These are phyloP conservation scores for Spatholobus suberectus DNA, from an alignment of 306 rosid genomes.

Conservation along the genomic window DNA sequence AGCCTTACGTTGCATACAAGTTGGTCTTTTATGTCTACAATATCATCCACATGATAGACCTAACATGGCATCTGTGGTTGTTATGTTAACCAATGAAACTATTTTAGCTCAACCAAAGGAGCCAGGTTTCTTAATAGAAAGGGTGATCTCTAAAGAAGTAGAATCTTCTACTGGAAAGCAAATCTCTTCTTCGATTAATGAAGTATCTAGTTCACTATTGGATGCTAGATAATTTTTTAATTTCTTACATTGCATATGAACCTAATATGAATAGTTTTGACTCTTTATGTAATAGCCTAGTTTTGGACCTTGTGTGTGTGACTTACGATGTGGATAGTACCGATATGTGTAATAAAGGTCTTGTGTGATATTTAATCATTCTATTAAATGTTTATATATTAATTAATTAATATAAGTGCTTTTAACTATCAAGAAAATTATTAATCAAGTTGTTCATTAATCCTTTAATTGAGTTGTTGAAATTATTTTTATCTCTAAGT, in stretches of 20 bases:
- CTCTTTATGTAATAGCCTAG: too few relatives aligned
- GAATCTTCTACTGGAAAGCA: neutral
- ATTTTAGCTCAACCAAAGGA: conserved; percentile 25
- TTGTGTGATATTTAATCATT: too few relatives aligned
- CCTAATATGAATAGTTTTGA: neutral
- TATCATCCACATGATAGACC: conserved; percentile 24
- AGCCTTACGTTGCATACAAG: conserved; percentile 38
- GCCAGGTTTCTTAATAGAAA: neutral
- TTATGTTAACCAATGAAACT: conserved; percentile 34
- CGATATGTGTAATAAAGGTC: too few relatives aligned
- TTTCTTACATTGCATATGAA: neutral
- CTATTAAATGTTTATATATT: too few relatives aligned
- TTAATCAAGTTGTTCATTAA: too few relatives aligned
- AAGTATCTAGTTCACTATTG: neutral
- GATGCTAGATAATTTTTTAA: conserved; percentile 14
- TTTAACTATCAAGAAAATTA: too few relatives aligned
- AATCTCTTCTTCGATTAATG: conserved; percentile 14
- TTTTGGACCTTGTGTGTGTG: too few relatives aligned
- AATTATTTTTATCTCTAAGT: too few relatives aligned
- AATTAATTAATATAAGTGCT: too few relatives aligned
- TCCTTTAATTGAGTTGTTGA: too few relatives aligned
- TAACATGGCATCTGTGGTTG: conserved; percentile 21
- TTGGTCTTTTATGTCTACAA: conserved; percentile 41
- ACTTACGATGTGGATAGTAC: too few relatives aligned
- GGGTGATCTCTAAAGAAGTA: neutral